Evolutionary conservation across 2,329 filamentous ascomycete species (phyloP), one percentile per base, ranked within the genome.

Genomic region (Aspergillus chevalieri): DNA sequence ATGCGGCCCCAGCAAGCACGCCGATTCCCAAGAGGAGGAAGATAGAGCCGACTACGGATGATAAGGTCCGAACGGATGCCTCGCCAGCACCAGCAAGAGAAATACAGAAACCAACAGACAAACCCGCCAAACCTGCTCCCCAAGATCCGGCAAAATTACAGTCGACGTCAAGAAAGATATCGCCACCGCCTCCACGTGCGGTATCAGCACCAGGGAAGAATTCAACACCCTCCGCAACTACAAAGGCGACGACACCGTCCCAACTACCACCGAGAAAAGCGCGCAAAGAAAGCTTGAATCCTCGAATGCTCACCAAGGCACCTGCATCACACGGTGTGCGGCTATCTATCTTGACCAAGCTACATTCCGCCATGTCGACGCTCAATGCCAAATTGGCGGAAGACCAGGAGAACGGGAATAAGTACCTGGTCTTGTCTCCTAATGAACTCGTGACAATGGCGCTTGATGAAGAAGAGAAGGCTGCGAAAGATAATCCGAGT

Each of bases 391-490:
- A 72, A 41, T 47, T 67, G 43, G 55, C 51, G 7, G 64, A 65
- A 42, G 62, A 65, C 34, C 66, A 64, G 24, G 58, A 65, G 14
- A 53, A 52, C 34, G 53, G 61, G 2, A 66, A 70, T 21, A 63
- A 59, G 26, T 57, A 58, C 36, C 57, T 74, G 34, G 46, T 71
- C n/a, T 52, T 77, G 6, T 69, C 65, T 6, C 51, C 68, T 1
- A 64, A 76, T 48, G 72, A 78, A 55, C 57, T 77, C 34, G 60
- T 74, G 21, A 67, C 63, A 12, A 71, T 75, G 68, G 70, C 74
- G 10, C 53, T 74, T n/a, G 71, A 78, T 46, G 83, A 91, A 52
- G 94, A 98, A 70, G 84, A 95, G 64, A 80, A 80, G 33, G 74
- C 82, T 6, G 90, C 90, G 1, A 76, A 75, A 10, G 82, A 84